These are phyloP conservation scores for Ophiosphaerella herpotricha DNA, from an alignment of 2,329 filamentous ascomycete species.

Conservation along the genomic window DNA sequence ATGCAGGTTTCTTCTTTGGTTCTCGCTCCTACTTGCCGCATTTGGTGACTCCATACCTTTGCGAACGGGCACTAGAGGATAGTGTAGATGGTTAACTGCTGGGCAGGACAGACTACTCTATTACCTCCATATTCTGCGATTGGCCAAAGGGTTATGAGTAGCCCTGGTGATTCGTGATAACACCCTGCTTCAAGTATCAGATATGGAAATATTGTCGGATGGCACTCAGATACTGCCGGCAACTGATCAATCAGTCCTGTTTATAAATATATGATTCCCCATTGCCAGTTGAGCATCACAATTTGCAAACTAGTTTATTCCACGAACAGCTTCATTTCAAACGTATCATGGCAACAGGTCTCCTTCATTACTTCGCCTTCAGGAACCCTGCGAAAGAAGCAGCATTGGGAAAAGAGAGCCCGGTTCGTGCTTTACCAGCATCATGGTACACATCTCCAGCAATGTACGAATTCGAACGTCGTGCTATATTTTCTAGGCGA, in stretches of 20 bases:
- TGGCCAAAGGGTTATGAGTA: not conserved
- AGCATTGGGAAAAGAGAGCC: constrained; percentile 5
- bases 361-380: constrained; percentile 25
- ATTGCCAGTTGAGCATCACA: too few species aligned
- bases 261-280: too few species aligned
- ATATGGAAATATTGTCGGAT: not conserved
- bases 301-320: not conserved
- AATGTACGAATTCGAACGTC: constrained; percentile 53
- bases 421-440: constrained; percentile 46
- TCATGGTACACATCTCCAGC: constrained; percentile 52
- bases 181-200: not conserved
- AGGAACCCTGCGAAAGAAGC: constrained; percentile 7
- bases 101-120: not conserved
- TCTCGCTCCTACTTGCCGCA: constrained; percentile 1
- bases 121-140: not conserved
- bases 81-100: not conserved
- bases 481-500: constrained; percentile 50
- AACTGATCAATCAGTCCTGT: not conserved
- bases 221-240: not conserved
- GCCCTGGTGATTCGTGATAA: not conserved
- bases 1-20: not conserved
- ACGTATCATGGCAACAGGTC: not conserved
- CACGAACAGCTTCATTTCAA: not conserved
- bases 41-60: not conserved
- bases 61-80: not conserved